A percentile compares a stretch with the other conserved stretches of the same genome.
Evolutionary conservation across 768 basidiomycete genomes (phyloP).

Genomic region (Termitomyces sp.): DNA sequence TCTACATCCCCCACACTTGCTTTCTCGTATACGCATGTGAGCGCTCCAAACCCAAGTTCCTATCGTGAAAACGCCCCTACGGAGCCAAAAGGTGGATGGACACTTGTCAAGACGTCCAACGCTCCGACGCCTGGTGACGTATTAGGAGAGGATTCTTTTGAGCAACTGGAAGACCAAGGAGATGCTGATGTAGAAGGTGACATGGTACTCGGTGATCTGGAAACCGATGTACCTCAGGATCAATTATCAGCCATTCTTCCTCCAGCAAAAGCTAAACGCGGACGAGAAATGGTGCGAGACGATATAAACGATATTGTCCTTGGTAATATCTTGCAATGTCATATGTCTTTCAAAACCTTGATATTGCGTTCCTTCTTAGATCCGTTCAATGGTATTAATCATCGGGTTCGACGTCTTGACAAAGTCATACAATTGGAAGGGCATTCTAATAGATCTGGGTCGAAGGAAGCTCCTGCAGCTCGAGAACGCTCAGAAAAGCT

Average conservation of each 20-base stretch:
- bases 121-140: slow-evolving; percentile 18
- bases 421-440: slow-evolving; percentile 24
- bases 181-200: slow-evolving; percentile 73
- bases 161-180: slow-evolving; percentile 25
- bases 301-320: slow-evolving; percentile 74
- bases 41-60: slow-evolving; percentile 68
- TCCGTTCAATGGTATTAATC: slow-evolving; percentile 52
- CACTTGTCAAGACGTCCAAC: slow-evolving; percentile 52
- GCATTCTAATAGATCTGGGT: slow-evolving; percentile 18
- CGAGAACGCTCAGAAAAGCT: slow-evolving; percentile 54
- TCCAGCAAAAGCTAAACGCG: slow-evolving; percentile 37
- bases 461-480: slow-evolving; percentile 18
- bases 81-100: slow-evolving; percentile 65
- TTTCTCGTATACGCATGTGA: slow-evolving; percentile 79
- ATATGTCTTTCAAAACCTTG: slow-evolving; percentile 16
- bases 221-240: slow-evolving; percentile 41
- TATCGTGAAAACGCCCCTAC: slow-evolving; percentile 45
- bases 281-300: slow-evolving; percentile 47
- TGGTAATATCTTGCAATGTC: slow-evolving; percentile 41
- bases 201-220: slow-evolving; percentile 74
- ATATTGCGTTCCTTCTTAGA: slow-evolving; percentile 35
- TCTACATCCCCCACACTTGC: slow-evolving; percentile 66
- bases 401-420: slow-evolving; percentile 34
- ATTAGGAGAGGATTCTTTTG: slow-evolving; percentile 15
- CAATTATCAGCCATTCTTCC: slow-evolving; percentile 21